Percentiles rank a stretch among this genome's conserved stretches.
phyloP scores from a whole-genome alignment of 345 rosid species.

The thale cress (Arabidopsis thaliana) region TAIR10.1 NC_003070.9:1861501-1862000 shows the following conservation, averaged over 20 bases:
- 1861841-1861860: not conserved
- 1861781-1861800: too few species aligned
- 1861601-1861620: not conserved
- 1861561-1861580: not conserved
- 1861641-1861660: too few species aligned
- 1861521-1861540: constrained; percentile 9
- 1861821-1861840: not conserved
- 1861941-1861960: constrained; percentile 19
- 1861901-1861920: constrained; percentile 2
- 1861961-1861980: constrained; percentile 36
- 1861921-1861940: constrained; percentile 5
- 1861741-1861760: not conserved
- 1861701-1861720: not conserved
- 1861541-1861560: not conserved
- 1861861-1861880: not conserved
- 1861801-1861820: too few species aligned
- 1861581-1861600: constrained; percentile 12
- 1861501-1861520: constrained; percentile 2
- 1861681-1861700: not conserved
- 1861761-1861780: not conserved
- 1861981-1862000: constrained; percentile 38
- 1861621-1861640: too few species aligned
- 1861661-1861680: too few species aligned
- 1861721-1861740: not conserved
- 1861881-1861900: constrained; percentile 13